Conservation (phyloP, 2,329 filamentous ascomycete genomes). For the Pseudopithomyces maydicus region DNA sequence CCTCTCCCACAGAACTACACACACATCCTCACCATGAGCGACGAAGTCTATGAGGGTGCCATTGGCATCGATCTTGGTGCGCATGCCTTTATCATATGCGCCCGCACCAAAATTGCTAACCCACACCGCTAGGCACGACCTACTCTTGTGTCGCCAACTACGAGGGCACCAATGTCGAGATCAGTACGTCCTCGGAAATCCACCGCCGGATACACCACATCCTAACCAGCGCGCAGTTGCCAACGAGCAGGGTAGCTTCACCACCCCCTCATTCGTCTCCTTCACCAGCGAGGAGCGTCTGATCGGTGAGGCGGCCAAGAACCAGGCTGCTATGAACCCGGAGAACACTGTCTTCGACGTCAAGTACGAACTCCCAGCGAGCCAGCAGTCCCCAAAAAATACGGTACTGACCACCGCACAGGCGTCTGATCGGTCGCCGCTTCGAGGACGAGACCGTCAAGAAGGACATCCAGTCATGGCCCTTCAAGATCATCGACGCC, state of each 20-base stretch:
- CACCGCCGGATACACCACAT: conserved; percentile 6
- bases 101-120: conserved; percentile 39
- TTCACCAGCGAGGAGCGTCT: conserved; percentile 99
- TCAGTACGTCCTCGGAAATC: conserved; percentile 66
- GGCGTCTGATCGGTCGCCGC: conserved; percentile 95
- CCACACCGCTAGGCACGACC: conserved; percentile 76
- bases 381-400: neutral
- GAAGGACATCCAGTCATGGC: conserved; percentile 99
- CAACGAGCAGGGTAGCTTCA: conserved; percentile 99
- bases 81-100: conserved; percentile 16
- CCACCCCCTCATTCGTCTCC: conserved; percentile 97
- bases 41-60: conserved; percentile 99
- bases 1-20: conserved; percentile 31
- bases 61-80: conserved; percentile 99
- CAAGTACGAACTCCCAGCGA: conserved; percentile 68
- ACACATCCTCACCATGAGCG: conserved; percentile 73
- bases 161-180: conserved; percentile 99
- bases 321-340: conserved; percentile 99
- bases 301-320: conserved; percentile 99
- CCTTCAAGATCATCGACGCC: conserved; percentile 96
- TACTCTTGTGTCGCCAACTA: conserved; percentile 99
- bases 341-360: conserved; percentile 98
- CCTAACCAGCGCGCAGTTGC: conserved; percentile 64
- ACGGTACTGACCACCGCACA: conserved; percentile 50
- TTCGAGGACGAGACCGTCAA: conserved; percentile 96